Evolutionary conservation across 129 eudicot species (phyloP).

Genomic region (Dittrichia graveolens): DNA sequence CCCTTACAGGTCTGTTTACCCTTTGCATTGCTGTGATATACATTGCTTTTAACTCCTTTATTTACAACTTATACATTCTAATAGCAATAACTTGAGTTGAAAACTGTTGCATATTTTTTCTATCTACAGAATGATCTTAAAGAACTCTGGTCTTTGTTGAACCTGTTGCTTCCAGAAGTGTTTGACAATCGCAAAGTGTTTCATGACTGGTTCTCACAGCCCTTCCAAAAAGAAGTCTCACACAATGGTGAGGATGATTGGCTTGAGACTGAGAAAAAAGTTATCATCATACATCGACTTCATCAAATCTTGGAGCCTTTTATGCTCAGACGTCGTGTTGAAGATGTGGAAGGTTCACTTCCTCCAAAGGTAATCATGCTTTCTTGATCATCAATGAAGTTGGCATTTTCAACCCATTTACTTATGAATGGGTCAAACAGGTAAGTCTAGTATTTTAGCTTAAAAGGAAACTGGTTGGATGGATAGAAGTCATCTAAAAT

Average conservation of each 20-base stretch:
- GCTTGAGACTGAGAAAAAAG: constrained; percentile 99
- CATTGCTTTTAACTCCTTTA: neutral
- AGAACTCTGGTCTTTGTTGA: constrained; percentile 95
- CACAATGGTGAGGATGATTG: constrained; percentile 92
- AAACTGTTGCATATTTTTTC: neutral
- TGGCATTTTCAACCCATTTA: neutral
- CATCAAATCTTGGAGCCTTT: constrained; percentile 98
- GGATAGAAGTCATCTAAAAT: neutral
- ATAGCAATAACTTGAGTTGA: constrained; percentile 17
- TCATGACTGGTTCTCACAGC: constrained; percentile 99
- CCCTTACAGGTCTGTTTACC: constrained; percentile 77
- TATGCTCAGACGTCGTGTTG: constrained; percentile 99
- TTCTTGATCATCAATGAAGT: neutral
- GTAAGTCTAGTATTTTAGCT: neutral
- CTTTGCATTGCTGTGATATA: neutral
- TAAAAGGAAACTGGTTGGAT: neutral
- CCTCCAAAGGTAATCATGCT: constrained; percentile 88
- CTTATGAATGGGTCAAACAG: constrained; percentile 3
- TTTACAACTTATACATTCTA: neutral
- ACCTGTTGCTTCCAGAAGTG: constrained; percentile 95
- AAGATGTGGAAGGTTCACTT: constrained; percentile 99
- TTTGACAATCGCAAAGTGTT: constrained; percentile 96
- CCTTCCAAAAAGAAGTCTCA: constrained; percentile 84
- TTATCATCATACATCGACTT: constrained; percentile 90
- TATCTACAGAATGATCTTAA: constrained; percentile 89